Percentiles rank a stretch among this genome's conserved stretches.
Evolutionary conservation across 306 rosid genomes (phyloP).

Genomic region (Sindora glabra): DNA sequence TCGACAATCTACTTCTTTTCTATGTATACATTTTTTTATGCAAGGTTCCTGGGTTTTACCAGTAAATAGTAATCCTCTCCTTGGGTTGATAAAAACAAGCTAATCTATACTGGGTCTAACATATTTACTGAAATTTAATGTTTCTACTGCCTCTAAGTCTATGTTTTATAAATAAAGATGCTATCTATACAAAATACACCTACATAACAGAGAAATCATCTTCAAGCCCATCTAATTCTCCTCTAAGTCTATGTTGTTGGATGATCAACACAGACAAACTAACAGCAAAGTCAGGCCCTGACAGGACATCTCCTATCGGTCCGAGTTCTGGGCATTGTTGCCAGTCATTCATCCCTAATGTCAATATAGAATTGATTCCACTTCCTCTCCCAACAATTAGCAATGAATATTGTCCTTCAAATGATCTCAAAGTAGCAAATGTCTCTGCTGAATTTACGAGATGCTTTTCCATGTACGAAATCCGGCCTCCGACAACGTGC

Average conservation of each 20-base stretch:
- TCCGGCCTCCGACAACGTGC: conserved; percentile 45
- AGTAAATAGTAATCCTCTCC: no score
- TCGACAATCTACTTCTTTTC: no score
- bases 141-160: no score
- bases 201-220: conserved; percentile 81
- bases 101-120: no score
- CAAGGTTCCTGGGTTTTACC: no score
- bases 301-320: conserved; percentile 90
- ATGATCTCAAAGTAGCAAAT: conserved; percentile 50
- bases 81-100: no score
- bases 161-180: no score
- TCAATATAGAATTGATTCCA: conserved; percentile 59
- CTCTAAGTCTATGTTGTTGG: conserved; percentile 61
- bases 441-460: conserved; percentile 71
- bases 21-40: no score
- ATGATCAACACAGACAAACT: conserved; percentile 67
- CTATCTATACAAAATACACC: conserved; percentile 16
- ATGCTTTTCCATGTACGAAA: conserved; percentile 66
- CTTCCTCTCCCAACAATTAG: conserved; percentile 81
- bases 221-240: conserved; percentile 84
- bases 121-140: no score
- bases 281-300: conserved; percentile 68
- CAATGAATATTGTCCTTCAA: conserved; percentile 73
- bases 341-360: conserved; percentile 89
- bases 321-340: conserved; percentile 92